A percentile compares a stretch with the other conserved stretches of the same genome.
phyloP scores from a whole-genome alignment of 345 rosid genomes.

The Rhodamnia rubescens region DNA sequence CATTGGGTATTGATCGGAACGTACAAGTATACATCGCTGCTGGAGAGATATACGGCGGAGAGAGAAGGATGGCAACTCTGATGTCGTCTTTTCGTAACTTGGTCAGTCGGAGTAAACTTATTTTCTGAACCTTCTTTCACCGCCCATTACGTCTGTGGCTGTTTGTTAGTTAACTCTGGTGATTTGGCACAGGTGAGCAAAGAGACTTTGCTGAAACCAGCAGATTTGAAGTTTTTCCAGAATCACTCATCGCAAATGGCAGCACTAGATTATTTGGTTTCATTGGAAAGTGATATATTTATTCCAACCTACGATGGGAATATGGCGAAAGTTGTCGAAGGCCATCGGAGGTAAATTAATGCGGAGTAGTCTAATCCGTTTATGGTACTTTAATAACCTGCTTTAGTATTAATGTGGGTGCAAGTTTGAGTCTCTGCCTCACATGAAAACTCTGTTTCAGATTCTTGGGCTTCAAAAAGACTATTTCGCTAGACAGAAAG shows the following conservation, averaged over 20 bases:
- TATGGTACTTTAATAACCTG: not conserved
- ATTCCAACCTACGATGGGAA: slow-evolving; percentile 90
- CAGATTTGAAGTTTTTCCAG: slow-evolving; percentile 57
- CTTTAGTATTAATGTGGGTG: not conserved
- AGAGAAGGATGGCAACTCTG: slow-evolving; percentile 58
- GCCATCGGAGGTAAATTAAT: slow-evolving; percentile 71
- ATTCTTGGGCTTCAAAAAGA: slow-evolving; percentile 92
- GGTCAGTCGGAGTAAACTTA: slow-evolving; percentile 29
- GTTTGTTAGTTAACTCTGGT: not conserved
- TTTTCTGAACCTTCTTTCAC: not conserved
- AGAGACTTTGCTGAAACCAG: slow-evolving; percentile 55
- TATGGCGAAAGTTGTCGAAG: slow-evolving; percentile 99
- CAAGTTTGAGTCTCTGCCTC: not conserved
- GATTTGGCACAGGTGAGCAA: slow-evolving; percentile 59
- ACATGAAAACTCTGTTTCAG: slow-evolving; percentile 20
- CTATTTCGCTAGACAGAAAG: slow-evolving; percentile 55
- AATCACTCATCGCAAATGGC: slow-evolving; percentile 94
- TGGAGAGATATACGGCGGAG: slow-evolving; percentile 89
- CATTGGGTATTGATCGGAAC: slow-evolving; percentile 62
- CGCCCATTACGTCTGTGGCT: not conserved
- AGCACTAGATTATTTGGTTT: slow-evolving; percentile 76
- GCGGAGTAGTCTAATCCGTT: not conserved
- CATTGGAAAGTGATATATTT: slow-evolving; percentile 85
- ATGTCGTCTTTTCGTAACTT: slow-evolving; percentile 60
- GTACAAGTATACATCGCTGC: slow-evolving; percentile 92